Percentiles rank a stretch among this genome's conserved stretches.
Evolutionary conservation across 2,329 filamentous ascomycete genomes (phyloP).

Genomic region (Fusarium duplospermum): DNA sequence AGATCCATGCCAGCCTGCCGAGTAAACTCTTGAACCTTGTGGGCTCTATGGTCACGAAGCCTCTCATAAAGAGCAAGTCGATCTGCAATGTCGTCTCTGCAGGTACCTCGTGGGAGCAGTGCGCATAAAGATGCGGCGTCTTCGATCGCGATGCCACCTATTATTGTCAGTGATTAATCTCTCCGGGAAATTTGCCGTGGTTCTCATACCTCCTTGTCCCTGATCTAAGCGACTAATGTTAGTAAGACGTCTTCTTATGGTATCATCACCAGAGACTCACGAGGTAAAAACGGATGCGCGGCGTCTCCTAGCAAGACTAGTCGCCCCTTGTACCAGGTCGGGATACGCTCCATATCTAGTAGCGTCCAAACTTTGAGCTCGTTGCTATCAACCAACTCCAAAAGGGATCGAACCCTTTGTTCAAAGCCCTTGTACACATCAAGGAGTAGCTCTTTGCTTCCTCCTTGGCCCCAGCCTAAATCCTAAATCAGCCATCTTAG

Average conservation of each 20-base stretch:
- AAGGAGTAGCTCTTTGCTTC: constrained; percentile 51
- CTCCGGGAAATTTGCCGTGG: no score
- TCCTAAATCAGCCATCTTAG: background rate
- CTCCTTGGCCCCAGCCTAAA: constrained; percentile 55
- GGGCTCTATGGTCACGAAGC: constrained; percentile 67
- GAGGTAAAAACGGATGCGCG: constrained; percentile 74
- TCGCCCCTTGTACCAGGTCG: constrained; percentile 64
- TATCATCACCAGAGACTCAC: background rate
- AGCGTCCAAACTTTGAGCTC: constrained; percentile 68
- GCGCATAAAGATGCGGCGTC: constrained; percentile 70
- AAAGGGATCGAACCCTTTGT: constrained; percentile 51
- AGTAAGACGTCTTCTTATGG: background rate
- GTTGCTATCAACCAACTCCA: constrained; percentile 56
- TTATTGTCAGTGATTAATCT: background rate
- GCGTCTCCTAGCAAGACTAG: constrained; percentile 74
- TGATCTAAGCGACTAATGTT: constrained; percentile 11
- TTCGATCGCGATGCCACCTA: constrained; percentile 73
- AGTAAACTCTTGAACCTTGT: constrained; percentile 68
- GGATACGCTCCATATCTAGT: constrained; percentile 70
- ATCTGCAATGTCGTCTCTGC: constrained; percentile 59
- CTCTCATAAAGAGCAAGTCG: constrained; percentile 70
- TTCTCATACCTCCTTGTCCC: constrained; percentile 46
- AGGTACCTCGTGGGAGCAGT: constrained; percentile 62
- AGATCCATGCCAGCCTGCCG: constrained; percentile 63
- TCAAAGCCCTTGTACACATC: constrained; percentile 57